Conservation (phyloP, 169 alveolate genomes). For the Neospora caninum region DNA sequence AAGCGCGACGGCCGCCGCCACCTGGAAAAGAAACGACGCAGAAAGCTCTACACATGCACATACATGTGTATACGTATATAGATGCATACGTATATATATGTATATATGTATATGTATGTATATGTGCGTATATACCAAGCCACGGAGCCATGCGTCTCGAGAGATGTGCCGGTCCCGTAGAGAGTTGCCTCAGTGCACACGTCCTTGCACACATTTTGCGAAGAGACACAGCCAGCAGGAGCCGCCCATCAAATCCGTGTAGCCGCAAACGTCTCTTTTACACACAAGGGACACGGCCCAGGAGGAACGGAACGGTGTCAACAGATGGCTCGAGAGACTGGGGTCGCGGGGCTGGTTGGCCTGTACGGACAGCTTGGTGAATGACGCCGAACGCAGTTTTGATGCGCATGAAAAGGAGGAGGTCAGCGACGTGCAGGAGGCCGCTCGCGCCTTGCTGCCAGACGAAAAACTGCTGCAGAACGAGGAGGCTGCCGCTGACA, state of each 20-base stretch:
- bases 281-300: neutral
- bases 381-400: neutral
- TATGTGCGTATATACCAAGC: neutral
- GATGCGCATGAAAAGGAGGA: constrained; percentile 32
- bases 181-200: too few species aligned
- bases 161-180: too few species aligned
- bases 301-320: neutral
- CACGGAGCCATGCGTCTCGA: too few species aligned
- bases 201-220: too few species aligned
- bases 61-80: neutral
- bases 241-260: too few species aligned
- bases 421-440: constrained; percentile 10
- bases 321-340: too few species aligned
- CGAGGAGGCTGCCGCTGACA: neutral
- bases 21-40: neutral
- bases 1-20: neutral
- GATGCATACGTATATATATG: neutral
- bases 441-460: constrained; percentile 43
- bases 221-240: too few species aligned
- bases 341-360: too few species aligned
- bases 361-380: constrained; percentile 5
- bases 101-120: neutral
- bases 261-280: neutral
- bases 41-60: neutral
- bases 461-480: constrained; percentile 35